Base-by-base conservation (phyloP, 345 rosid genomes). In the Eucalyptus cloeziana region DNA sequence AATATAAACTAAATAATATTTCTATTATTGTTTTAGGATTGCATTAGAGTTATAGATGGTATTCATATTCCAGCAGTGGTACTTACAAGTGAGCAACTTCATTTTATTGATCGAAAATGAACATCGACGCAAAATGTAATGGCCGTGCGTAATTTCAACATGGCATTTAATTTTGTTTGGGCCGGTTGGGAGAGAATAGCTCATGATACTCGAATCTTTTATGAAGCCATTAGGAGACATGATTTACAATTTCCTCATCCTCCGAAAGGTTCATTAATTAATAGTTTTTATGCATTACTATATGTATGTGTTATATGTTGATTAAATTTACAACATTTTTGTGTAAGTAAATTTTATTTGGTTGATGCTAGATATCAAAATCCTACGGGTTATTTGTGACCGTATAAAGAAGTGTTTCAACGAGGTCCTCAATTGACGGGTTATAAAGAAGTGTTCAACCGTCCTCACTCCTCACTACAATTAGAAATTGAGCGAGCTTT, bases 121-220 rank as follows among this genome's bases (percentile, higher is more conserved):
- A 13, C 67, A 60, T 0, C 7, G 1, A 60, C 3, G 0, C 67
- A 60, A 60, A 25, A 60, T 25, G 15, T 25, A 60, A 24, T 25
- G 7, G 67, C 1, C 7, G 0, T 60, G n/a, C 0, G 4, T 27
- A 60, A 60, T 60, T 25, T 60, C 31, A 25, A 25, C 31, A 11
- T 25, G 12, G 3, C 25, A 60, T 60, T 60, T 60, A 60, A n/a
- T 60, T 25, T 25, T 60, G 1, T 60, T 60, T 60, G 15, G 31
- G 15, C 3, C 1, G 0, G 2, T 60, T 60, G 13, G 2, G 15
- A 60, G 67, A 0, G 1, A 58, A 10, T 2, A 25, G 27, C 31
- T 60, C 31, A 60, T 25, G 31, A 25, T 25, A 25, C 7, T 60
- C 0, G 3, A 25, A 60, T 60, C n/a, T 60, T 60, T 5, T 60